phyloP scores from a whole-genome alignment of 345 rosid genomes.

The Euphorbia tirucalli region DNA sequence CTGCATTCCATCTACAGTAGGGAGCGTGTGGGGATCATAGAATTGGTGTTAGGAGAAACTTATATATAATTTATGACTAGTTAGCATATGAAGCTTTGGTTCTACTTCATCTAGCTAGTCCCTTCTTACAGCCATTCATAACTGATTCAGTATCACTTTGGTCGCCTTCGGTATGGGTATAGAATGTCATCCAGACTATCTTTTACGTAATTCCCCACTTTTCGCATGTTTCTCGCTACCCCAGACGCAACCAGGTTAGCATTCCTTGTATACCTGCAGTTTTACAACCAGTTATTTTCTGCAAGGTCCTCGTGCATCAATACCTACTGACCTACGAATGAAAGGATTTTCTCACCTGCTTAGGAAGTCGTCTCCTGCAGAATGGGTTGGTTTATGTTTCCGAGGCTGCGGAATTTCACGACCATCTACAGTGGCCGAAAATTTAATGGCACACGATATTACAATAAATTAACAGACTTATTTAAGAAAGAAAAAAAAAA shows the following conservation, averaged over 20 bases:
- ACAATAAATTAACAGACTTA: not conserved
- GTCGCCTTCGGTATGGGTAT: conserved; percentile 49
- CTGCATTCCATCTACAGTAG: not conserved
- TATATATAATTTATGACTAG: not conserved
- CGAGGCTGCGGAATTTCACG: conserved; percentile 40
- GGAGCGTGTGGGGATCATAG: not conserved
- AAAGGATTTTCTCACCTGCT: conserved; percentile 39
- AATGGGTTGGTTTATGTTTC: conserved; percentile 34
- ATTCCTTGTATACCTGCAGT: conserved; percentile 56
- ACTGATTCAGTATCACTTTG: conserved; percentile 38
- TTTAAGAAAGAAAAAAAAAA: too few relatives aligned
- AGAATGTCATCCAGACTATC: conserved; percentile 53
- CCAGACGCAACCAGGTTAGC: conserved; percentile 64
- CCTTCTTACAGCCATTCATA: not conserved
- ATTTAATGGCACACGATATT: not conserved
- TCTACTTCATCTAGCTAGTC: conserved; percentile 3
- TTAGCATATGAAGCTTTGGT: conserved; percentile 1
- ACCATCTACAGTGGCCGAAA: conserved; percentile 29
- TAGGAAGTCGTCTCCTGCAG: conserved; percentile 51
- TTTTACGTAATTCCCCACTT: conserved; percentile 52
- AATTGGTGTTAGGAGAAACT: not conserved
- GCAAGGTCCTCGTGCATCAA: not conserved
- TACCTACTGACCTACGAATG: too few relatives aligned
- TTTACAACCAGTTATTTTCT: not conserved
- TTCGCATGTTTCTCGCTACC: conserved; percentile 50